Evolutionary conservation across 768 basidiomycete genomes (phyloP), one percentile per base, ranked within the genome.

Genomic region (Agrocybe chaxingu): DNA sequence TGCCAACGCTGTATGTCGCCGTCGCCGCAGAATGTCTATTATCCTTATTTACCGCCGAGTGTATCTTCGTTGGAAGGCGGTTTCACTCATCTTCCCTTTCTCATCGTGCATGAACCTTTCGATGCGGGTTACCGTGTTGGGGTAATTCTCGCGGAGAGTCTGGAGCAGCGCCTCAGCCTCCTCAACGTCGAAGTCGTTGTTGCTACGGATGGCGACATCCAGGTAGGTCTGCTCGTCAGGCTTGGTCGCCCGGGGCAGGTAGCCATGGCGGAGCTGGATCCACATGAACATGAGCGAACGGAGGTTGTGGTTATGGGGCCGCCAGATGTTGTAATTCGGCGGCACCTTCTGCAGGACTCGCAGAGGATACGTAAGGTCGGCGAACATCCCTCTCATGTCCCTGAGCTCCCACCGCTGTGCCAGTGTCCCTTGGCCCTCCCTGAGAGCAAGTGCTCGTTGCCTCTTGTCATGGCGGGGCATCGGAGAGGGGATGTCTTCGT

Each of bases 261-360:
- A 68, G 3, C 87, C 88, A 8, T 71, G 63, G 52, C 71, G 67
- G 19, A 91, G 71, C 42, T 74, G 74, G 11, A 64, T 58, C 8
- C 84, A 56, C 2, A 76, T 78, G 4, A 68, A 60, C 24, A 75
- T 64, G 42, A 91, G 63, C 7, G 80, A 57, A 2, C 66, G 64
- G 47, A 86, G 62, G 4, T 81, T 73, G 41, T 69, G 68, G 24
- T 54, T 61, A 58, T 87, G 85, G n/a, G 84, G 80, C 39, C 71
- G 72, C 89, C 87, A 90, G 40, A 69, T 62, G 42, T 80, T 76
- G 81, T 84, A 87, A 18, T 73, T 64, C 8, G 87, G 85, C 4
- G 82, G 75, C 47, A 86, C 75, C 51, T 80, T 77, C 55, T 83
- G 80, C 3, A 90, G 71, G 34, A 85, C 64, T 53, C 79, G 73